Conservation (phyloP, 2,329 filamentous ascomycete species). For the Scopulariopsis brevicaulis region DNA sequence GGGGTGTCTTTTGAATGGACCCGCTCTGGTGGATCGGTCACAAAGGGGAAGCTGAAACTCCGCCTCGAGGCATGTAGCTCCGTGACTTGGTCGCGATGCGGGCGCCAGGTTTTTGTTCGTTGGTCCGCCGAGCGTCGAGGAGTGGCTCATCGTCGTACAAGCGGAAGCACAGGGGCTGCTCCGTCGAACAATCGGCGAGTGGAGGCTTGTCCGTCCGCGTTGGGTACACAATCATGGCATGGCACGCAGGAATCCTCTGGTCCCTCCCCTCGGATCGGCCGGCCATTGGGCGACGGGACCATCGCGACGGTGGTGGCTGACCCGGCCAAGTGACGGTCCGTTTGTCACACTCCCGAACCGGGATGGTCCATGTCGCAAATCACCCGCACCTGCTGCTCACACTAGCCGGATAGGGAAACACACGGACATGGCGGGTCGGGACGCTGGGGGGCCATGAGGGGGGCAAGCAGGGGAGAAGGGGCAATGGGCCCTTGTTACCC, state of each 20-base stretch:
- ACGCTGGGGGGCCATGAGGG: not conserved
- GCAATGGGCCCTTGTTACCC: not conserved
- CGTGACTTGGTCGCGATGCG: too few species aligned
- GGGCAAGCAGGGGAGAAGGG: not conserved
- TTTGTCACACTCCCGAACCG: not conserved
- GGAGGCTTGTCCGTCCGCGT: not conserved
- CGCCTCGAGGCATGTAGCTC: too few species aligned
- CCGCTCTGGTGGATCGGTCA: too few species aligned
- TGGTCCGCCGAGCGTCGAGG: too few species aligned
- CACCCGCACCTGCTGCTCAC: not conserved
- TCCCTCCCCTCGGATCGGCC: not conserved
- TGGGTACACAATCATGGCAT: not conserved
- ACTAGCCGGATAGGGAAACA: not conserved
- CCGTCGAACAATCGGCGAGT: not conserved
- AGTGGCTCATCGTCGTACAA: not conserved
- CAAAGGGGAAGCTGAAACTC: too few species aligned
- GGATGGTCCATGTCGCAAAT: not conserved
- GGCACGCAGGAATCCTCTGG: not conserved
- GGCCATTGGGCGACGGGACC: not conserved
- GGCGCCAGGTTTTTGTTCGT: too few species aligned
- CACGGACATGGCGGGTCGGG: slow-evolving; percentile 1
- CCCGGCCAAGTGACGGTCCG: not conserved
- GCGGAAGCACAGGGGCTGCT: too few species aligned
- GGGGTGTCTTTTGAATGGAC: too few species aligned
- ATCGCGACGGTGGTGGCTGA: not conserved